Evolutionary conservation across 805 yeast species (phyloP), one percentile per base, ranked within the genome.

Genomic region (Tetrapisispora taiwanensis): DNA sequence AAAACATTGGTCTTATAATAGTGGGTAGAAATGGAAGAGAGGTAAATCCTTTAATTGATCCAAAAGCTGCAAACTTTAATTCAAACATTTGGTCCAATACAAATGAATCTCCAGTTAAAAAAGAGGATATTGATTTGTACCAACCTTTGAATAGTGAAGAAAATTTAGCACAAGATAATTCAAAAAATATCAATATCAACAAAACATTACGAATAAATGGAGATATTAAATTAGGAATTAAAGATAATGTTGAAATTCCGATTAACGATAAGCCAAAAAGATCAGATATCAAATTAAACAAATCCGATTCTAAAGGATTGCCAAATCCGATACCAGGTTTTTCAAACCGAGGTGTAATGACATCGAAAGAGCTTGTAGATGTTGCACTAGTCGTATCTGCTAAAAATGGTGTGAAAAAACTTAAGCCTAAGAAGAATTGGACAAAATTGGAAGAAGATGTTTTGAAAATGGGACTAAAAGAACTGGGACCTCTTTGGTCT

Each of bases 401-500:
- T 20, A 36, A 48, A 17, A 48, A 38, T 34, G 52, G 50, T 36
- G 46, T 54, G 13, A 56, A 52, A 39, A 63, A 60, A 46, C 48
- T 56, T 15, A 60, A 60, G 38, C 56, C 59, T 30, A 60, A 62
- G 48, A 57, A 59, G 43, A 55, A 50, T 3, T 92, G 98, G 98
- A 78, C 94, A 0, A 69, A 77, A 46, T 89, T 81, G 31, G 98
- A 92, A 61, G 97, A 92, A 57, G 78, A 74, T 30, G 92, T 96
- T 0, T 70, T 92, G 20, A 67, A 83, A 26, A 79, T 78, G 43
- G 97, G 96, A 0, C 69, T 92, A 46, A 83, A 84, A 50, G 63
- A 60, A 18, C 78, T 81, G 51, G 98, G 98, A 1, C 95, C 97
- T 0, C 86, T 83, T 52, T 92, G 98, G 98, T 73, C 95, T 1